Base-by-base conservation (phyloP, 2,329 filamentous ascomycete species). In the Aspergillus persii region DNA sequence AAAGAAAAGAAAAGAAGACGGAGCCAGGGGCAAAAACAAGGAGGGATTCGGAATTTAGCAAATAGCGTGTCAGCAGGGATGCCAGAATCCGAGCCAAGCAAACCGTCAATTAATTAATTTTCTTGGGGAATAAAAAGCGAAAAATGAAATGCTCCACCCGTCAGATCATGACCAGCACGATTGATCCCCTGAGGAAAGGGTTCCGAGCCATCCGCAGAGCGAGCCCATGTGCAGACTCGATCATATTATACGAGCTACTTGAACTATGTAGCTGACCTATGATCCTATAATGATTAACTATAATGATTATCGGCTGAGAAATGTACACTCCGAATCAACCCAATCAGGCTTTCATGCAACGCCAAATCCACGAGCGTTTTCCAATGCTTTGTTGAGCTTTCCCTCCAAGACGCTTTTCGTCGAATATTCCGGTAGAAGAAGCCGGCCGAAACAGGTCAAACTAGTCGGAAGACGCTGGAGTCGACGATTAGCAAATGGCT, bases 321-420 rank as follows among this genome's bases (percentile, higher is more conserved):
- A 41, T 41, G 36, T 36, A 41, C 12, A 4, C 11, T n/a, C 36
- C 36, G n/a, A 41, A 12, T n/a, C 15, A 4, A 41, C 12, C n/a
- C 36, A 27, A 15, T 31, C 26, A 48, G 11, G 6, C 47, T 23
- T 23, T 72, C 66, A 93, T 63, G 89, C 87, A 80, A 91, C 90
- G 26, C 94, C 95, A 78, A 98, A 98, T 0, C 95, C 94, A 70
- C 90, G 88, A 7, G 89, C 87, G 75, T 97, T 95, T 76, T 94
- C 86, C 70, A 99, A 80, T 54, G 95, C 95, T 81, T 96, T 87
- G n/a, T 81, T 83, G 69, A 99, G 76, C 69, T 93, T 91, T 76
- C 88, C 82, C 72, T 83, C 83, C 70, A 99, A 72, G 39, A 90
- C 85, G 60, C 89, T 86, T 70, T 81, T 85, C 44, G 85, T 85